A percentile compares a stretch with the other conserved stretches of the same genome.
These are phyloP conservation scores for Nymphaea thermarum DNA, from an alignment of 164 flowering plant genomes.

Conservation along the genomic window DNA sequence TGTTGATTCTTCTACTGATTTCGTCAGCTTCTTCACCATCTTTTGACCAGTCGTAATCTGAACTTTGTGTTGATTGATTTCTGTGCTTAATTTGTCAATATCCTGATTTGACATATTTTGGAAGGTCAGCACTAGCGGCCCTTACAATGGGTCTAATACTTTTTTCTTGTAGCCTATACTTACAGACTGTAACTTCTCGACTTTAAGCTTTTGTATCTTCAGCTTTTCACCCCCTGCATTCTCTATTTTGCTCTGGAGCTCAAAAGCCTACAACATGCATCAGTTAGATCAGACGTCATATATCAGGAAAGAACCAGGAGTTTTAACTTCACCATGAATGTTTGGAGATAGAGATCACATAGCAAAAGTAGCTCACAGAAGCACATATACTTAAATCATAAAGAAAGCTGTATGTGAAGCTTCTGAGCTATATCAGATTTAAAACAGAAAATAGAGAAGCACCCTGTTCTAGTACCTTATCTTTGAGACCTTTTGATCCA, in stretches of 20 bases:
- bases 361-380: no score
- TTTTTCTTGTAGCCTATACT: conserved; percentile 20
- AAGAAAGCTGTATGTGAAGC: no score
- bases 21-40: conserved; percentile 62
- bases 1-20: conserved; percentile 81
- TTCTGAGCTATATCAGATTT: no score
- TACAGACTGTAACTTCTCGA: conserved; percentile 75
- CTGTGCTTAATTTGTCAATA: conserved; percentile 66
- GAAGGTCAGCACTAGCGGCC: neutral
- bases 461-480: conserved; percentile 36
- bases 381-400: no score
- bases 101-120: conserved; percentile 35
- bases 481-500: conserved; percentile 69
- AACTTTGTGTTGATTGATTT: conserved; percentile 82
- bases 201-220: conserved; percentile 62
- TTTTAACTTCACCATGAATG: no score
- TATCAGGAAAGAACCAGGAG: no score
- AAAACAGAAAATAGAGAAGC: no score
- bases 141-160: neutral
- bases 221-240: conserved; percentile 92
- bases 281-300: neutral
- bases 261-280: conserved; percentile 38
- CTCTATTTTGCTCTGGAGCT: conserved; percentile 78
- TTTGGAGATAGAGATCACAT: no score
- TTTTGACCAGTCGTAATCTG: conserved; percentile 74